Conservation (phyloP, 2,329 filamentous ascomycete genomes). For the Ascochyta clinopodiicola region DNA sequence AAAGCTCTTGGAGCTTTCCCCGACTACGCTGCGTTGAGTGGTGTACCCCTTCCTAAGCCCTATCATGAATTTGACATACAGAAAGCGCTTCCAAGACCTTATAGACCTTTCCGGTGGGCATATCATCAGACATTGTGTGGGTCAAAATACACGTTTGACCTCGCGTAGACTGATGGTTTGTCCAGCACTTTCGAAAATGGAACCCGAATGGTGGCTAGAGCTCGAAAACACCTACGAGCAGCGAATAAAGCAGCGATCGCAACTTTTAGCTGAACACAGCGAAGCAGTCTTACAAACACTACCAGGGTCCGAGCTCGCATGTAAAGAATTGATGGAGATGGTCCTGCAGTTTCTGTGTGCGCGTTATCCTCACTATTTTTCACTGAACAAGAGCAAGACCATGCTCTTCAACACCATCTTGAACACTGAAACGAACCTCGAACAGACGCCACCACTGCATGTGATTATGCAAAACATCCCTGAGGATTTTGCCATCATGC, state of each 20-base stretch:
- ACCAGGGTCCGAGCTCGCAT: slow-evolving; percentile 78
- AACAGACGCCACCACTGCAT: slow-evolving; percentile 67
- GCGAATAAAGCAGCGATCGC: slow-evolving; percentile 72
- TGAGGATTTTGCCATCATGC: slow-evolving; percentile 81
- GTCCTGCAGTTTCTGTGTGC: slow-evolving; percentile 77
- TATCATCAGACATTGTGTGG: slow-evolving; percentile 93
- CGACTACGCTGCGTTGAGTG: slow-evolving; percentile 76
- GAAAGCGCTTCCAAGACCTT: slow-evolving; percentile 74
- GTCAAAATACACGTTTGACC: slow-evolving; percentile 37
- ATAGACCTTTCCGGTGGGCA: slow-evolving; percentile 80
- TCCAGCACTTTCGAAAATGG: slow-evolving; percentile 76
- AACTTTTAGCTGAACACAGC: slow-evolving; percentile 69
- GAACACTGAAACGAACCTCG: slow-evolving; percentile 66
- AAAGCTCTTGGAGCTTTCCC: slow-evolving; percentile 76
- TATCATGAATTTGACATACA: slow-evolving; percentile 71
- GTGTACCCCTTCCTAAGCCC: slow-evolving; percentile 72
- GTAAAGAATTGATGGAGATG: slow-evolving; percentile 90
- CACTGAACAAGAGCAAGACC: slow-evolving; percentile 60
- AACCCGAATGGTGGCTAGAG: slow-evolving; percentile 89
- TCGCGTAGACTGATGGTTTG: not conserved
- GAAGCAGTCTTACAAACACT: slow-evolving; percentile 69
- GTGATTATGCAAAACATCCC: slow-evolving; percentile 79
- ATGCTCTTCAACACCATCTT: slow-evolving; percentile 74
- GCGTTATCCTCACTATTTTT: slow-evolving; percentile 79
- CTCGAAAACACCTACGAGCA: slow-evolving; percentile 74